Percentiles rank a stretch among this genome's conserved stretches.
Evolutionary conservation across 2,329 filamentous ascomycete species (phyloP).

Genomic region (Tolypocladium pustulatum): DNA sequence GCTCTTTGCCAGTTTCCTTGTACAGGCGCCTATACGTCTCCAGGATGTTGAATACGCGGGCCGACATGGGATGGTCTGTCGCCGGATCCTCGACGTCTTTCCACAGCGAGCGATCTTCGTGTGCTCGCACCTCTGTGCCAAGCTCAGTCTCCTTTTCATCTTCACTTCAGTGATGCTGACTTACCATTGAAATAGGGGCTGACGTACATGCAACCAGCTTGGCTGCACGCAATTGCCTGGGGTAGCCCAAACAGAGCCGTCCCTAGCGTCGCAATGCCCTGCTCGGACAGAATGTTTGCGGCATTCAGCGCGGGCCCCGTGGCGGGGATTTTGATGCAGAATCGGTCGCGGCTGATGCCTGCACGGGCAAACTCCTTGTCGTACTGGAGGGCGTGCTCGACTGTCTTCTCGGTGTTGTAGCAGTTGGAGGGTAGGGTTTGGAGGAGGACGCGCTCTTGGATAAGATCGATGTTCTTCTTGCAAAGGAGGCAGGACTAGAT

Average conservation of each 20-base stretch:
- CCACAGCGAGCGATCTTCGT: conserved; percentile 32
- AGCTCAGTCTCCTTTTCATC: background rate
- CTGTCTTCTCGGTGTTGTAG: conserved; percentile 31
- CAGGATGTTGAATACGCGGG: conserved; percentile 36
- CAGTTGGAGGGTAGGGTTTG: conserved; percentile 36
- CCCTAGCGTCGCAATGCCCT: conserved; percentile 35
- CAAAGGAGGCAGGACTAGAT: conserved; percentile 32
- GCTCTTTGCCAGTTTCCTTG: conserved; percentile 33
- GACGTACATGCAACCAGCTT: conserved; percentile 35
- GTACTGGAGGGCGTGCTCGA: conserved; percentile 35
- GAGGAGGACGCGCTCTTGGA: conserved; percentile 36
- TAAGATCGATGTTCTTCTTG: conserved; percentile 32
- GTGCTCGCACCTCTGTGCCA: conserved; percentile 28
- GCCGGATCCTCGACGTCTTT: conserved; percentile 35
- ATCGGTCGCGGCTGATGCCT: conserved; percentile 33
- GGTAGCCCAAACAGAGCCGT: conserved; percentile 35
- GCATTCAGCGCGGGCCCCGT: conserved; percentile 36
- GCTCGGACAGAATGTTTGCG: conserved; percentile 26
- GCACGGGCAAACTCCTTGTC: conserved; percentile 32
- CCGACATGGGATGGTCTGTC: conserved; percentile 33
- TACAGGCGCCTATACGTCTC: conserved; percentile 34
- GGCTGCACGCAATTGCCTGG: conserved; percentile 38
- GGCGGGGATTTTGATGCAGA: conserved; percentile 40
- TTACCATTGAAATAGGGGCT: conserved; percentile 38
- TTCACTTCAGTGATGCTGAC: background rate